Evolutionary conservation across 108 stramenopile species (phyloP), one percentile per base, ranked within the genome.

Genomic region (Epithemia pelagica): DNA sequence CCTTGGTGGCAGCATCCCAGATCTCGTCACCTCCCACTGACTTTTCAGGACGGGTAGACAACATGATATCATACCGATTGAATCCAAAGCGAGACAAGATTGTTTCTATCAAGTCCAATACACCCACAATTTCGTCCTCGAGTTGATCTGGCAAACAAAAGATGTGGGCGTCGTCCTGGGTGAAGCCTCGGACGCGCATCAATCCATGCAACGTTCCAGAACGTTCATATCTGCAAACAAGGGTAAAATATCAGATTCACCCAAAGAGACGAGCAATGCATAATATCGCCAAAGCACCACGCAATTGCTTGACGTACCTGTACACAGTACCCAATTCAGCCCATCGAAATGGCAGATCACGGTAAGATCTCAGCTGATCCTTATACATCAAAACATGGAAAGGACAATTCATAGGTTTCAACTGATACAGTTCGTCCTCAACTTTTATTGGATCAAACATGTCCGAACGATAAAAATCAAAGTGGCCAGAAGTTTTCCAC

Each of bases 361-460:
- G 90, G 76, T 96, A 97, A 24, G 90, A 92, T 37, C 95, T 88
- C 58, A 95, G 74, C 28, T 84, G 79, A 75, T 96, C 95, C 77
- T 96, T 95, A 75, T 88, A 97, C 94, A 99, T 96, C 51, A 99
- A 78, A 79, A 97, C 98, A 80, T 99, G 99, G 72, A 97, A 98
- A 5, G 99, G 99, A 75, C 99, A 99, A 82, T 99, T 99, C 99
- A 99, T 99, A 25, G 99, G 99, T 82, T 97, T 98, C 80, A 98
- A 88, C 77, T 98, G 97, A 70, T 95, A 98, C 54, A 80, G 64
- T 62, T 97, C 95, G 53, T 92, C 86, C 75, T 98, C 97, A 2
- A 98, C 96, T 26, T 96, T 91, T 95, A 98, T 98, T 73, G 94
- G 95, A 67, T 98, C 91, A 72, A 98, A 99, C 98, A 99, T 99